A percentile compares a stretch with the other conserved stretches of the same genome.
Evolutionary conservation across 1,284 basidiomycete species (phyloP).

Genomic region (Cutaneotrichosporon sp.): DNA sequence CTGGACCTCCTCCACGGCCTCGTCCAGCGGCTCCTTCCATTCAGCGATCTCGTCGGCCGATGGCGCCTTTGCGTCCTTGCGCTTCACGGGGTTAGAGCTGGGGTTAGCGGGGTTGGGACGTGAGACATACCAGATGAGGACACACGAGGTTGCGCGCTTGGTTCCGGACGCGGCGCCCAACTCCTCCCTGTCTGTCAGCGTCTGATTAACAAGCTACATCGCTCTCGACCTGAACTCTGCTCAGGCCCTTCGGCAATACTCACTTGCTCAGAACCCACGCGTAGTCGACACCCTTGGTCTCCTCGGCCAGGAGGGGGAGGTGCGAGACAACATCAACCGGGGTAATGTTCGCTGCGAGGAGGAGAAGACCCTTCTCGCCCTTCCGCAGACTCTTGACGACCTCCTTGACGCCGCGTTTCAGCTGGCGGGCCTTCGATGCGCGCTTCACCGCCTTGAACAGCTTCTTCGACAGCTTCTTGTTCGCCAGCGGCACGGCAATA

Average conservation of each 20-base stretch:
- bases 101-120: slow-evolving; percentile 12
- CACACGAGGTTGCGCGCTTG: slow-evolving; percentile 96
- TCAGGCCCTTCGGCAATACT: slow-evolving; percentile 9
- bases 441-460: slow-evolving; percentile 89
- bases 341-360: slow-evolving; percentile 95
- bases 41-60: slow-evolving; percentile 60
- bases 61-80: slow-evolving; percentile 52
- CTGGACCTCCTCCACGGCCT: slow-evolving; percentile 77
- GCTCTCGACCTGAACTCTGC: neutral
- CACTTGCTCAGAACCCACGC: slow-evolving; percentile 54
- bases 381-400: slow-evolving; percentile 93
- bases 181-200: slow-evolving; percentile 64
- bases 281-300: slow-evolving; percentile 82
- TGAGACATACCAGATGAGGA: slow-evolving; percentile 63
- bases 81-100: slow-evolving; percentile 41
- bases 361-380: slow-evolving; percentile 86
- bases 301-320: slow-evolving; percentile 89
- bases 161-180: slow-evolving; percentile 92
- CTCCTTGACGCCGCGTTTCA: slow-evolving; percentile 93
- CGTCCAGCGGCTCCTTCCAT: slow-evolving; percentile 59
- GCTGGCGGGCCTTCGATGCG: slow-evolving; percentile 84
- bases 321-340: slow-evolving; percentile 98
- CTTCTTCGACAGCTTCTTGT: slow-evolving; percentile 87
- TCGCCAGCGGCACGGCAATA: slow-evolving; percentile 81
- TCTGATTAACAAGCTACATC: too few species aligned